These are phyloP conservation scores for Pogostemon cablin DNA, from an alignment of 257 asterid genomes.

Conservation along the genomic window DNA sequence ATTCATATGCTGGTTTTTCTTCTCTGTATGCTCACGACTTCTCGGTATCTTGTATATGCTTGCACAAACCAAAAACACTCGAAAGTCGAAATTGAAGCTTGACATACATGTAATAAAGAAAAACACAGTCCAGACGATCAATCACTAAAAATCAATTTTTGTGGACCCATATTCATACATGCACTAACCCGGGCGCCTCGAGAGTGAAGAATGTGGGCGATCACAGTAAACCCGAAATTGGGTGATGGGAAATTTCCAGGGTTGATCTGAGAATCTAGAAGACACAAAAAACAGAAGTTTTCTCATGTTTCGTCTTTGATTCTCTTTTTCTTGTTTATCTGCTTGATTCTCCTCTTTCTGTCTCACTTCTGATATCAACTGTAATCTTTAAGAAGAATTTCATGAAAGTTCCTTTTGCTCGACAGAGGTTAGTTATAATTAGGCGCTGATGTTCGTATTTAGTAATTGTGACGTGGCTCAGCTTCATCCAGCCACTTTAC, in stretches of 20 bases:
- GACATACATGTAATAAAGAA: neutral
- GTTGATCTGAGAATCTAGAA: conserved; percentile 38
- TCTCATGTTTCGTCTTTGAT: conserved; percentile 39
- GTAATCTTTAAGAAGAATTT: neutral
- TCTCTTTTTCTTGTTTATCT: neutral
- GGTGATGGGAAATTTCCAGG: conserved; percentile 37
- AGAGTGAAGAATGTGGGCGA: conserved; percentile 48
- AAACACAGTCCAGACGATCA: neutral
- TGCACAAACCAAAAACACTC: conserved; percentile 5
- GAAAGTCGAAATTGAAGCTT: conserved; percentile 20
- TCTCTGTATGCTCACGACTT: neutral
- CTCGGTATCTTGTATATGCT: neutral
- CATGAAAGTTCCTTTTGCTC: neutral
- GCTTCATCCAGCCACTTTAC: conserved; percentile 3
- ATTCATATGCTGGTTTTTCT: neutral
- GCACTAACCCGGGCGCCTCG: conserved; percentile 61
- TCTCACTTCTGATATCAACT: neutral
- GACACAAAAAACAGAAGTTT: conserved; percentile 43
- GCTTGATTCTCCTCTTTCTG: neutral
- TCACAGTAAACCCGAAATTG: conserved; percentile 52
- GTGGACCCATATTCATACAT: conserved; percentile 10
- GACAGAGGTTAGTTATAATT: neutral
- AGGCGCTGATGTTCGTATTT: neutral
- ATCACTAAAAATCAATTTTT: conserved; percentile 3
- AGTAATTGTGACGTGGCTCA: neutral